Evolutionary conservation across 1,284 basidiomycete species (phyloP).

Genomic region (Melampsora occidentalis): DNA sequence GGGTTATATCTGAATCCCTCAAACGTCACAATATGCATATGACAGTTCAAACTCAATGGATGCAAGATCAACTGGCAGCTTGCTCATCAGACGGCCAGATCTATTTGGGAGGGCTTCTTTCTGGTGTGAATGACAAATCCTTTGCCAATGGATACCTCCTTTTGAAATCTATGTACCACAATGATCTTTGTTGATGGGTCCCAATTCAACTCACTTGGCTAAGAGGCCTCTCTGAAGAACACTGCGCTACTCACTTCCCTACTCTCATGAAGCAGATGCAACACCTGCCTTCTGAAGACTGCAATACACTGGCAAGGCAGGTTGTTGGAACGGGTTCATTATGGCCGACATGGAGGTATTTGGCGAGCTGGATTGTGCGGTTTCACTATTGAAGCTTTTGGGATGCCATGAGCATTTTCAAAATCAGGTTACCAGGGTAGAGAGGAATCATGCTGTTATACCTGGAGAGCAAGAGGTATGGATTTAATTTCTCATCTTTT

Average conservation of each 20-base stretch:
- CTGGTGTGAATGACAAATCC: constrained; percentile 7
- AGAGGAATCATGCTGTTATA: not conserved
- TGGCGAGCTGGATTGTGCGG: not conserved
- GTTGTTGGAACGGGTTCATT: constrained; percentile 6
- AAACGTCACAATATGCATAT: not conserved
- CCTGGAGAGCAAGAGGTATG: not conserved
- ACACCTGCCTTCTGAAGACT: not conserved
- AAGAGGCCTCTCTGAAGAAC: not conserved
- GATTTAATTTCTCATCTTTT: too few species aligned
- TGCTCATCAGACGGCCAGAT: not conserved
- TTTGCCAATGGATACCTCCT: constrained; percentile 11
- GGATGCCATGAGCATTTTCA: constrained; percentile 7
- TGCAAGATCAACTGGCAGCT: not conserved
- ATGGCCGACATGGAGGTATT: constrained; percentile 11
- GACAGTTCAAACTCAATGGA: too few species aligned
- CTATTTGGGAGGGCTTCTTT: not conserved
- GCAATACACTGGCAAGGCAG: not conserved
- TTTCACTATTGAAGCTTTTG: not conserved
- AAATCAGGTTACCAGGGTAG: not conserved
- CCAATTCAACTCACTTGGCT: constrained; percentile 1
- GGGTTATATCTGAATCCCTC: not conserved
- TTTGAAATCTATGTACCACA: not conserved
- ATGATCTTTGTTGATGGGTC: not conserved
- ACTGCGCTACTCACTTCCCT: constrained; percentile 1
- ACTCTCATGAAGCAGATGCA: constrained; percentile 6